Evolutionary conservation across 1,139 yeast species (phyloP), one percentile per base, ranked within the genome.

Genomic region (Blastobotrys illinoisensis): DNA sequence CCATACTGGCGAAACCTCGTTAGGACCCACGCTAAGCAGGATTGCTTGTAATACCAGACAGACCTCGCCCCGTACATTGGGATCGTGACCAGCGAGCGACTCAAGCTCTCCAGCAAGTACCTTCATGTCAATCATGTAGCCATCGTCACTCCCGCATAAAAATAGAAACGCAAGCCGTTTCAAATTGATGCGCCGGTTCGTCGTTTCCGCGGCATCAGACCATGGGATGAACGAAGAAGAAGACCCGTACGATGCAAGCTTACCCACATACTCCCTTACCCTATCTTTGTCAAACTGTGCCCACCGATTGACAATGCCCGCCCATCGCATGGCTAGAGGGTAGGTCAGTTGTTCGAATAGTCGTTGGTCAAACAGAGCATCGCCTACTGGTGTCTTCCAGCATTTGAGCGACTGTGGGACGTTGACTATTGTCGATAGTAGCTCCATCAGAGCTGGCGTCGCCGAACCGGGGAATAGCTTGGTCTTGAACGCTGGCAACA

Each of bases 1-100:
- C 95, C 97, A 88, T 52, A 82, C 74, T 7, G 89, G 82, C 13
- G 80, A 72, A 51, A 90, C 73, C 64, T 87, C 91, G 16, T 81
- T 70, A 47, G 81, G 83, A 49, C 83, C 80, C 59, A 85, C 83
- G 57, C 79, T 80, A 57, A 89, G 65, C 1, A 85, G 70, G 14
- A 89, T 69, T 0, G 83, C 85, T 53, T 97, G 74, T 49, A 90
- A 65, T 44, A 89, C 72, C 2, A 80, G 65, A 60, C 81, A 79
- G 1, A 83, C 72, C 56, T 81, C 82, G n/a, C 72, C 62, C 64
- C 73, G 67, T 67, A 79, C 63, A 58, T 76, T 55, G 13, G 59
- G 51, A 47, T 68, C 64, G 48, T 69, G 60, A 2, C 58, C 49
- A 9, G 58, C 47, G 7, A 62, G 50, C 20, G 58, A 59, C 36